These are phyloP conservation scores for Hylodesmum podocarpum DNA, from an alignment of 306 rosid species.

Conservation along the genomic window DNA sequence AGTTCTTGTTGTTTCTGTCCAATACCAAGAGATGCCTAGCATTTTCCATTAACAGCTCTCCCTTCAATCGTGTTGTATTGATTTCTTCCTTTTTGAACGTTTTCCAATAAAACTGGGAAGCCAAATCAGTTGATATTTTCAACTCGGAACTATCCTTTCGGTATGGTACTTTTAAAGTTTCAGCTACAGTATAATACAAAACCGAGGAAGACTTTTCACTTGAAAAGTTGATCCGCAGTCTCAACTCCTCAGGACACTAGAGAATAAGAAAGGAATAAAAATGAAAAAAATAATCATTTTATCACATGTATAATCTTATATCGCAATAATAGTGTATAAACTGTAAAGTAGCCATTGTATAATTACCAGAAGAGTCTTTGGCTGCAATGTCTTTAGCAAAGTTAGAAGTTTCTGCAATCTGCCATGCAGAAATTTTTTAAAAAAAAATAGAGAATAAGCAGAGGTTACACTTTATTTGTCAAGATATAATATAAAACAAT, in stretches of 20 bases:
- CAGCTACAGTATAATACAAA: conserved; percentile 55
- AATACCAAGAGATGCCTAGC: conserved; percentile 50
- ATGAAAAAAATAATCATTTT: not conserved
- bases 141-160: conserved; percentile 47
- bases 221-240: conserved; percentile 35
- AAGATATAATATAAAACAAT: not conserved
- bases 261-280: conserved; percentile 16
- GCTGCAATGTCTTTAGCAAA: conserved; percentile 56
- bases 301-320: conserved; percentile 6
- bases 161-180: conserved; percentile 47
- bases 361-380: conserved; percentile 69
- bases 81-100: conserved; percentile 51
- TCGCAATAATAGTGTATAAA: not conserved
- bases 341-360: not conserved
- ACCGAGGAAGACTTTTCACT: conserved; percentile 40
- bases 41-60: conserved; percentile 50
- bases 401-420: conserved; percentile 64
- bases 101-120: conserved; percentile 62
- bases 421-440: conserved; percentile 25
- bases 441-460: not conserved
- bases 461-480: not conserved
- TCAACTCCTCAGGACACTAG: conserved; percentile 67
- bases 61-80: conserved; percentile 58
- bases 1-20: conserved; percentile 24
- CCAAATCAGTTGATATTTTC: conserved; percentile 60